Evolutionary conservation across 768 basidiomycete species (phyloP).

Genomic region (Saitozyma sp.): DNA sequence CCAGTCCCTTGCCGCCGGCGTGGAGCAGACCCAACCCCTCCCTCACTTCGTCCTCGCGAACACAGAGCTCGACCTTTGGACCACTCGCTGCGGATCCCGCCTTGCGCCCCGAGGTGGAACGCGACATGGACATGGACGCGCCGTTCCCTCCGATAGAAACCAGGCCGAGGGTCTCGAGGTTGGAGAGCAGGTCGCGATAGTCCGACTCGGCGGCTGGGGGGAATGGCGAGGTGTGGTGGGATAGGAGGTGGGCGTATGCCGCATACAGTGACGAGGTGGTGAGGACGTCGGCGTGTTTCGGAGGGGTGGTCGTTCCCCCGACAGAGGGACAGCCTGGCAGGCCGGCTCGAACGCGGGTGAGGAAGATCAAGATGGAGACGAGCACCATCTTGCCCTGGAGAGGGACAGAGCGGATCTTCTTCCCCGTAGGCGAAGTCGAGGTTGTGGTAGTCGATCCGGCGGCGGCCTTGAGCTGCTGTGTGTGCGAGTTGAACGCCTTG

Average conservation of each 20-base stretch:
- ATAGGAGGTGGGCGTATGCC: conserved; percentile 49
- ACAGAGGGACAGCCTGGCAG: conserved; percentile 31
- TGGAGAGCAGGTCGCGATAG: conserved; percentile 51
- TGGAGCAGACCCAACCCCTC: conserved; percentile 35
- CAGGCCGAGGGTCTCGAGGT: conserved; percentile 49
- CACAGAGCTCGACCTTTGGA: conserved; percentile 36
- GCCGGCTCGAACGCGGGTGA: conserved; percentile 25
- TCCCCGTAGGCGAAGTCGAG: conserved; percentile 17
- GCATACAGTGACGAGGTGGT: conserved; percentile 40
- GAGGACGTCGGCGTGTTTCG: conserved; percentile 15
- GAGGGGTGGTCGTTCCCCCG: conserved; percentile 14
- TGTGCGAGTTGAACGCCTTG: conserved; percentile 49
- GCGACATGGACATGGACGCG: conserved; percentile 21
- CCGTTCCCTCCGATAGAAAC: conserved; percentile 27
- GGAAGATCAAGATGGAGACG: conserved; percentile 45
- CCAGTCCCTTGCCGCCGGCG: conserved; percentile 24
- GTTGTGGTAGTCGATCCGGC: conserved; percentile 29
- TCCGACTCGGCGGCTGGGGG: conserved; percentile 50
- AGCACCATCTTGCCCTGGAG: conserved; percentile 53
- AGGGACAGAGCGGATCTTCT: conserved; percentile 50
- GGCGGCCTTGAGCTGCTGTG: conserved; percentile 44
- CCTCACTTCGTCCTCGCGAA: conserved; percentile 45
- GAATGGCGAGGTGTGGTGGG: conserved; percentile 43
- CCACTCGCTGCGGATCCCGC: conserved; percentile 12
- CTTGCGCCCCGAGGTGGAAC: conserved; percentile 9